These are phyloP conservation scores for Cladosporium phlei DNA, from an alignment of 2,329 filamentous ascomycete species.

Conservation along the genomic window DNA sequence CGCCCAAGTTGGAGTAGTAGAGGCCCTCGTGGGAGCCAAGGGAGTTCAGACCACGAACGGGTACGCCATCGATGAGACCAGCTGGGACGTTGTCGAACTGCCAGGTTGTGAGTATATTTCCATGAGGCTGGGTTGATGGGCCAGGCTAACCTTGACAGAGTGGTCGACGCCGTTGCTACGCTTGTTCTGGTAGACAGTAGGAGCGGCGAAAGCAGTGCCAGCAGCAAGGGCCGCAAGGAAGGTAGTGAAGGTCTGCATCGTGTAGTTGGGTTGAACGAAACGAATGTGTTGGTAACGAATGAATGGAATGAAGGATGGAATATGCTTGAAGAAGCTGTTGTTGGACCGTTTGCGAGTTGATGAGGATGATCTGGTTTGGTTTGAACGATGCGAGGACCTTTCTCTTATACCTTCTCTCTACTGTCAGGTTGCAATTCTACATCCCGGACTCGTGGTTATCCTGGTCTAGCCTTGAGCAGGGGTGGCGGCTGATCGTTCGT, in stretches of 20 bases:
- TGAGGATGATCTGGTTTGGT: not conserved
- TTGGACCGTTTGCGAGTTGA: conserved; percentile 6
- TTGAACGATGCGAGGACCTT: not conserved
- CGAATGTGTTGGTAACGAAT: conserved; percentile 1
- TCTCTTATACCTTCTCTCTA: not conserved
- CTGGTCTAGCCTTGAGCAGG: not conserved
- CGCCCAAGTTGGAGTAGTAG: conserved; percentile 12
- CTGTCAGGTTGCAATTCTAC: not conserved
- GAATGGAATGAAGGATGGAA: not conserved
- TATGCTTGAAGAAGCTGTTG: conserved; percentile 9
- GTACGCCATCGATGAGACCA: conserved; percentile 8
- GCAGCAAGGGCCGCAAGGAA: conserved; percentile 7
- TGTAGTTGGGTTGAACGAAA: conserved; percentile 2
- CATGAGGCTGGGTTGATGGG: not conserved
- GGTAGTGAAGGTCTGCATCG: conserved; percentile 8
- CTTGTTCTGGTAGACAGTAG: conserved; percentile 5
- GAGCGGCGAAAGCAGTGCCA: conserved; percentile 11
- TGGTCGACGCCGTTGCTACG: not conserved
- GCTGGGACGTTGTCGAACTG: conserved; percentile 12
- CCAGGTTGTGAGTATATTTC: not conserved
- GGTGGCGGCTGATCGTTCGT: not conserved
- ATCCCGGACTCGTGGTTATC: not conserved
- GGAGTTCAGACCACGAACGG: conserved; percentile 7
- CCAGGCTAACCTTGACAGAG: conserved; percentile 1
- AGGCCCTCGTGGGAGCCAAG: conserved; percentile 12